Conservation (phyloP, 768 basidiomycete species). For the Russula foetens region DNA sequence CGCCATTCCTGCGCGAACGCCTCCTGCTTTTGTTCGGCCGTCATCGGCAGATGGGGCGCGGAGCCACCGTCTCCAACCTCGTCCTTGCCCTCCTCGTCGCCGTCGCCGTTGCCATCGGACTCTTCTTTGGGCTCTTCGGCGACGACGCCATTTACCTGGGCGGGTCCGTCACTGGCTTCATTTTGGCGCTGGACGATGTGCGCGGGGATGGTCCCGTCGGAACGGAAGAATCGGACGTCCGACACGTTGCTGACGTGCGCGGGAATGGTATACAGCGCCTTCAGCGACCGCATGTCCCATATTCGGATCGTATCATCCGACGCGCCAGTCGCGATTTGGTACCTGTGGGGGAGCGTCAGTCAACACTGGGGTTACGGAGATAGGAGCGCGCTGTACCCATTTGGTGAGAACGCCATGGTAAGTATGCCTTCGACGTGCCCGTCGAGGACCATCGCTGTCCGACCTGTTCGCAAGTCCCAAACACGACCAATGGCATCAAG, state of each 20-base stretch:
- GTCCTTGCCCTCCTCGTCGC: constrained; percentile 5
- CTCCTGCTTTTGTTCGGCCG: constrained; percentile 20
- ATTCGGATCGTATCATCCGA: constrained; percentile 97
- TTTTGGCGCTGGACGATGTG: constrained; percentile 23
- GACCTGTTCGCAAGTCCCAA: constrained; percentile 93
- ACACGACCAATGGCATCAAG: constrained; percentile 95
- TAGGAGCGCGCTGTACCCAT: constrained; percentile 63
- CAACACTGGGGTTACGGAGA: neutral
- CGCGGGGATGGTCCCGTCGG: constrained; percentile 41
- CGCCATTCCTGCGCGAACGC: constrained; percentile 57
- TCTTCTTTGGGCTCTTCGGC: constrained; percentile 30
- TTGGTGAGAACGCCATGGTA: constrained; percentile 87
- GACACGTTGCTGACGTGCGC: constrained; percentile 94
- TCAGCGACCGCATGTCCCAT: constrained; percentile 95
- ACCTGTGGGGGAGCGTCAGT: constrained; percentile 39
- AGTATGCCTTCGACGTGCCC: constrained; percentile 94
- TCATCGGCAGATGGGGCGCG: neutral
- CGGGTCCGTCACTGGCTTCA: constrained; percentile 23
- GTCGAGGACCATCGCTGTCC: constrained; percentile 96
- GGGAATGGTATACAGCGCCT: constrained; percentile 91
- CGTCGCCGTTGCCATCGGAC: constrained; percentile 23
- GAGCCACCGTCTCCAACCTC: no score
- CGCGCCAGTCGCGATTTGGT: constrained; percentile 95
- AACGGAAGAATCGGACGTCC: constrained; percentile 90
- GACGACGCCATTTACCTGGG: constrained; percentile 41